Base-by-base conservation (phyloP, 129 eudicot genomes). In the Flaveria brownii region DNA sequence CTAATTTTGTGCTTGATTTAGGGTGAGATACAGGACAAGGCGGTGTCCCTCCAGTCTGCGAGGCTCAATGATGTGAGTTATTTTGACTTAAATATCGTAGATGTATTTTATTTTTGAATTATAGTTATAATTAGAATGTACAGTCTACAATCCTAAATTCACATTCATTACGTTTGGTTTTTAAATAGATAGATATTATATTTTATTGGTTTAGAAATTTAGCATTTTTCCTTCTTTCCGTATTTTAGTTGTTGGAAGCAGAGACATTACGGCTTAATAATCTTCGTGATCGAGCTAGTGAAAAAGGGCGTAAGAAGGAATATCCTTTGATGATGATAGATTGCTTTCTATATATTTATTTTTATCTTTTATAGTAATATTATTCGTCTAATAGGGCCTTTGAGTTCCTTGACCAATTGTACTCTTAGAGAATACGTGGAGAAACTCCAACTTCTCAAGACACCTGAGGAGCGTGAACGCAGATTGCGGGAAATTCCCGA, bases 391-490 rank as follows among this genome's bases (percentile, higher is more conserved):
- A 39, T 52, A 54, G 51, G 25, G 7, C n/a, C 36, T 2, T 15
- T 70, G 67, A 46, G 73, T 68, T 84, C 85, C 87, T 89, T 92
- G 65, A 92, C 93, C 6, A 55, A 45, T 51, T 81, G 36, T 60
- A 92, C 98, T 81, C 98, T 88, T 61, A 92, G 98, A 88, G 96
- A 88, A 82, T 85, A 82, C 70, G 88, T 90, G 57, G 92, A 90
- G 80, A 86, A 87, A 85, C 75, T 92, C 23, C 85, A 86, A 85
- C 88, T 90, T 75, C 84, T 92, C 25, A 88, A 92, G 71, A 81
- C 90, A 69, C 93, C 96, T 3, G 98, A 89, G 74, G 98, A 90
- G 72, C 94, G 91, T 63, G 89, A 83, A 56, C 96, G 95, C 28
- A 88, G 96, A 78, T 82, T 88, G 46, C 68, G 76, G 59, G 87